Base-by-base conservation (phyloP, 2,329 filamentous ascomycete species). In the Arthrinium puccinioides region DNA sequence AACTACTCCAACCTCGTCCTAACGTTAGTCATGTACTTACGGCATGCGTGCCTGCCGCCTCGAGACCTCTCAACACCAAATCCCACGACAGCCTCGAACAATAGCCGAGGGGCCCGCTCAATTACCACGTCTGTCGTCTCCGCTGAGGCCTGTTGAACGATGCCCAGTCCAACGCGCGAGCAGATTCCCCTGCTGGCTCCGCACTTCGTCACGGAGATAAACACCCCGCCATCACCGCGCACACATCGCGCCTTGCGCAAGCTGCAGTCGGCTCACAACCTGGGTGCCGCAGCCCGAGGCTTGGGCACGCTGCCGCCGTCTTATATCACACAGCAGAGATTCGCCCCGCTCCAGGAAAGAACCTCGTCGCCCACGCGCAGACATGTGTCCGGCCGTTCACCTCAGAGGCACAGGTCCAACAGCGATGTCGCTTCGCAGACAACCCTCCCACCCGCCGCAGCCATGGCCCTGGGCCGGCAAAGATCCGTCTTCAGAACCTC, bases 231-330 rank as follows among this genome's bases (percentile, higher is more conserved):
- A 18, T 80, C 79, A 20, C 79, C 80, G 29, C 73, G 78, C 44
- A 78, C 77, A 19, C 76, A 80, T 55, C 76, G 83, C 51, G 73
- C 76, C 32, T 69, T 88, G 42, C 76, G 84, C 48, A 82, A 82
- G 55, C 76, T 87, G 21, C 82, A 87, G 60, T 88, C 84, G 21
- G 83, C 85, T 35, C 83, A 87, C 64, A 69, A 74, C 60, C 62
- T 87, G 37, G 76, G 77, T 55, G 55, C 56, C 14, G 44, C 49
- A 18, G 63, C 77, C 44, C 72, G 74, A 49, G 5, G 21, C 30
- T 15, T 19, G 11, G 14, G 11, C 21, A 26, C 21, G 19, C 19
- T 19, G 38, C 64, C 66, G 41, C 66, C 73, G 18, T 75, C 76
- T 0, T 65, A 82, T 45, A 77, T 80, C 49, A 72, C 79, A n/a